Evolutionary conservation across 768 basidiomycete genomes (phyloP).

Genomic region (Trametes punicea): DNA sequence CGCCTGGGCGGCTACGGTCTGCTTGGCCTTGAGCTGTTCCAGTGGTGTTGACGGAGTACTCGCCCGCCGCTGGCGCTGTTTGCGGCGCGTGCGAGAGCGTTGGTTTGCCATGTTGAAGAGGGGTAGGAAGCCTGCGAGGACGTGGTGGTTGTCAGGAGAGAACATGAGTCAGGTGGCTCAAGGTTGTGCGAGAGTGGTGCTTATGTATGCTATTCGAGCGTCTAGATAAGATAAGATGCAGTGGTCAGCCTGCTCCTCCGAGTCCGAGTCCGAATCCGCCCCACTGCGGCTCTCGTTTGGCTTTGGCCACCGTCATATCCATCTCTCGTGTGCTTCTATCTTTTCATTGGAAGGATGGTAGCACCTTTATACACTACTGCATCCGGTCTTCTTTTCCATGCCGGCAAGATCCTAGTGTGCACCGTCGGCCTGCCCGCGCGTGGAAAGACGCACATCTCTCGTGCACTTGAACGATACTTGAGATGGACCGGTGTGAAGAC

Average conservation of each 20-base stretch:
- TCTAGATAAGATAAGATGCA: constrained; percentile 8
- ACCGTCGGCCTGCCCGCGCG: constrained; percentile 93
- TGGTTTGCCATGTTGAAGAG: constrained; percentile 14
- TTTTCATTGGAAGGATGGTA: constrained; percentile 57
- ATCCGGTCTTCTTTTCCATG: constrained; percentile 83
- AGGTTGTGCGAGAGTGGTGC: not conserved
- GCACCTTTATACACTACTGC: constrained; percentile 96
- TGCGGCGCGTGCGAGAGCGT: constrained; percentile 5
- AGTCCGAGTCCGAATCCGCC: too few relatives aligned
- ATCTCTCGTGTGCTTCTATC: too few relatives aligned
- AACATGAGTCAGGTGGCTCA: constrained; percentile 2
- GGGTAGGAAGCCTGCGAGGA: not conserved
- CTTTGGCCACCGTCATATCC: too few relatives aligned
- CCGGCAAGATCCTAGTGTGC: constrained; percentile 91
- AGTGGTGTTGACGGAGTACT: constrained; percentile 14
- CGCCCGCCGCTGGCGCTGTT: constrained; percentile 12
- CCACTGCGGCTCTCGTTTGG: too few relatives aligned
- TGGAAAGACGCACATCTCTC: constrained; percentile 95
- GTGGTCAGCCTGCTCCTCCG: too few relatives aligned
- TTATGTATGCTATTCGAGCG: not conserved
- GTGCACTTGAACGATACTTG: constrained; percentile 94
- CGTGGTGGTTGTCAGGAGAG: not conserved
- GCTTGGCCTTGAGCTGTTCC: constrained; percentile 10
- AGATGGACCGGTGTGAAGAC: constrained; percentile 98
- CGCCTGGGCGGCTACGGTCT: constrained; percentile 4